Conservation (phyloP, 2,329 filamentous ascomycete species). For the Ilyonectria sp. region DNA sequence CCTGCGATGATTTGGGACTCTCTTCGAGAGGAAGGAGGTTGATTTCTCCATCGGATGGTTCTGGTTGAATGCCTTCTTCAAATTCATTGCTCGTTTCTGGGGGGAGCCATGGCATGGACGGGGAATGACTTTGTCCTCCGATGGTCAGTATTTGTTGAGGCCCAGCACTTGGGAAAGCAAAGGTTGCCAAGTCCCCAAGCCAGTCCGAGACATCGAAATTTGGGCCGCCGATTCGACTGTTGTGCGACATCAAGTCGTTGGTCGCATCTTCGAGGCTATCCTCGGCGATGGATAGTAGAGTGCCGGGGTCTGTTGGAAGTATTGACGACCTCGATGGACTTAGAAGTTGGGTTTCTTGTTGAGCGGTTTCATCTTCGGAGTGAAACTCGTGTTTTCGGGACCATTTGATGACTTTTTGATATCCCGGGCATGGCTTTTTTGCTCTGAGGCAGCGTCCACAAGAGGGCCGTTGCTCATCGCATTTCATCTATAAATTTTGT, state of each 20-base stretch:
- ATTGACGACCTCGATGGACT: constrained; percentile 16
- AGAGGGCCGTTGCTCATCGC: constrained; percentile 29
- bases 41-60: background rate
- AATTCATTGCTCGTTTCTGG: background rate
- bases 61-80: background rate
- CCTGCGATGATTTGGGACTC: background rate
- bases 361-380: background rate
- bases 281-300: constrained; percentile 6
- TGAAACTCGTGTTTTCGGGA: constrained; percentile 34
- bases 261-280: constrained; percentile 5
- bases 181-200: constrained; percentile 5
- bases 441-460: constrained; percentile 33
- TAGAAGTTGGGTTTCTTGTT: background rate
- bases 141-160: constrained; percentile 3
- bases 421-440: constrained; percentile 30
- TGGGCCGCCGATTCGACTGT: background rate
- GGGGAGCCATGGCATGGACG: constrained; percentile 6
- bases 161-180: constrained; percentile 2
- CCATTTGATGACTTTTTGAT: constrained; percentile 30
- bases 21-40: background rate
- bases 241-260: background rate
- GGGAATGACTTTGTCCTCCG: background rate
- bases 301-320: background rate
- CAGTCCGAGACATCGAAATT: constrained; percentile 18
- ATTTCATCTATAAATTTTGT: constrained; percentile 24